Percentiles rank a stretch among this genome's conserved stretches.
phyloP scores from a whole-genome alignment of 495 filamentous ascomycete species.

The Xylaria castorea region DNA sequence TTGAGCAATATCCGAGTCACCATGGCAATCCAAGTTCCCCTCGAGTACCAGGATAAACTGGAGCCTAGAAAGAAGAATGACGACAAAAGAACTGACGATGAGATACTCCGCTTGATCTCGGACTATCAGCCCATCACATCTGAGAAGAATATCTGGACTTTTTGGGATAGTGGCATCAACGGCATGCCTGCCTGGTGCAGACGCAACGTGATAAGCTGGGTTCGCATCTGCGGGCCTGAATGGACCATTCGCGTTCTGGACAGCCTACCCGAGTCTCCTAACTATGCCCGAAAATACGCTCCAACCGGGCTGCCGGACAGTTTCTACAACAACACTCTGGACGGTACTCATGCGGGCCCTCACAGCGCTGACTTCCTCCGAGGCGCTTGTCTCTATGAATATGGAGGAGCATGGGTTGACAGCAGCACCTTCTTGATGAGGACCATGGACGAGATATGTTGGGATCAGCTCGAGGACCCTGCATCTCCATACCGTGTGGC shows the following conservation, averaged over 20 bases:
- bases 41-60: conserved; percentile 2
- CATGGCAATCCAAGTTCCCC: conserved; percentile 15
- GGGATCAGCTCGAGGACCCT: conserved; percentile 39
- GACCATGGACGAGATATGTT: conserved; percentile 40
- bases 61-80: conserved; percentile 6
- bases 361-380: conserved; percentile 43
- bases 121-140: conserved; percentile 31
- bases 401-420: conserved; percentile 41
- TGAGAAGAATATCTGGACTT: conserved; percentile 45
- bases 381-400: conserved; percentile 36
- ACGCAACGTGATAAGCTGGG: conserved; percentile 34
- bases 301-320: conserved; percentile 33
- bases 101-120: neutral
- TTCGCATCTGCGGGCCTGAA: conserved; percentile 18
- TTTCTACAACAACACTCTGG: conserved; percentile 37
- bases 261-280: conserved; percentile 13
- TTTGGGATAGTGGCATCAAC: conserved; percentile 39
- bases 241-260: conserved; percentile 20
- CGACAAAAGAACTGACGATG: conserved; percentile 19
- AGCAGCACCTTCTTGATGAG: conserved; percentile 37
- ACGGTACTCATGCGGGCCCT: conserved; percentile 37
- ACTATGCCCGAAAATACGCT: conserved; percentile 5
- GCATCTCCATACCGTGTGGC: conserved; percentile 32
- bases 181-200: conserved; percentile 41
- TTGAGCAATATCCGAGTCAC: neutral